Evolutionary conservation across 2,329 filamentous ascomycete species (phyloP).

Genomic region (Scorias spongiosa): DNA sequence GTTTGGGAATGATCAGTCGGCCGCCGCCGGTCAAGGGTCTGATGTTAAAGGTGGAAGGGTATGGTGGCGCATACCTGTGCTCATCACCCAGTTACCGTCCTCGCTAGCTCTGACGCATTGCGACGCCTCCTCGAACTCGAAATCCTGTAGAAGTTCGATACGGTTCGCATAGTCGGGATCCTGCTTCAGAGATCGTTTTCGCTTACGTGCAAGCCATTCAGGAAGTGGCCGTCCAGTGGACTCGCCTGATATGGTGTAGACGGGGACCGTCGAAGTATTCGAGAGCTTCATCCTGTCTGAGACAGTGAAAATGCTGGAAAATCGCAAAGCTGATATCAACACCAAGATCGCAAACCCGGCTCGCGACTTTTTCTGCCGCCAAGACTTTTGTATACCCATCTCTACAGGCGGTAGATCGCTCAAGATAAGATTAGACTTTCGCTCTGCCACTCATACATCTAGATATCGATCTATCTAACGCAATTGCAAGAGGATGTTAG

Average conservation of each 20-base stretch:
- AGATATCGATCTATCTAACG: too few relatives aligned
- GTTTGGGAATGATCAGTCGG: neutral
- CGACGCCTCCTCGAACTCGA: conserved; percentile 93
- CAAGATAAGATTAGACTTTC: too few relatives aligned
- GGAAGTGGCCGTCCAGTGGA: conserved; percentile 76
- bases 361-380: neutral
- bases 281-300: conserved; percentile 54
- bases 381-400: neutral
- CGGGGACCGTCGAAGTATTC: conserved; percentile 67
- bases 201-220: conserved; percentile 82
- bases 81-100: conserved; percentile 96
- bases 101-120: conserved; percentile 79
- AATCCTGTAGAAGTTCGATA: conserved; percentile 90
- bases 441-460: too few relatives aligned
- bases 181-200: conserved; percentile 83
- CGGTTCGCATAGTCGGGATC: conserved; percentile 87
- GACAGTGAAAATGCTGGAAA: too few relatives aligned
- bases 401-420: too few relatives aligned
- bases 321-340: too few relatives aligned
- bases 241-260: conserved; percentile 89
- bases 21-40: neutral
- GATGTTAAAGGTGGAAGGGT: neutral
- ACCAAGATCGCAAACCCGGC: neutral
- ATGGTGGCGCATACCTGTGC: conserved; percentile 48
- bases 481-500: too few relatives aligned